Evolutionary conservation across 2,329 filamentous ascomycete genomes (phyloP), one percentile per base, ranked within the genome.

Genomic region (Penicillium sp.): DNA sequence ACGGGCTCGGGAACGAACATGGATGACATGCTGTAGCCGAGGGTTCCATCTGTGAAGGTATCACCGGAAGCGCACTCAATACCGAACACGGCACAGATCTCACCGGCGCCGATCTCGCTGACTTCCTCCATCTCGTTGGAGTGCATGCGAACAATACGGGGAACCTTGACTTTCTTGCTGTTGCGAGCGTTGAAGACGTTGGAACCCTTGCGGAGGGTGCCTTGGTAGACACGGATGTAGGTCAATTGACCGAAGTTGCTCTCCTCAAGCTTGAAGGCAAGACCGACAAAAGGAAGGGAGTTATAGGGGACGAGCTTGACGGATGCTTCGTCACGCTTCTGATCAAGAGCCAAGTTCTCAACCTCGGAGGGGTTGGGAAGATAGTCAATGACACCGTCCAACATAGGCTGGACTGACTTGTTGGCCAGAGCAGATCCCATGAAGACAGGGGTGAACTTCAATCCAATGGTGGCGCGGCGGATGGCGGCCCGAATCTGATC

Each of bases 81-180:
- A 65, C 93, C 93, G 67, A 99, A 99, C 51, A 99, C 93, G 53
- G 93, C 93, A 68, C 93, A 99, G 57, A 99, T 99, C 72, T 99
- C 93, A 72, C 93, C 93, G 46, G 93, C 92, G 44, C 91, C 89
- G 56, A 99, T 87, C 71, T 96, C 91, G 48, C 75, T 78, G 27
- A 96, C 89, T 66, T 99, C 93, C 72, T 99, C 93, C 92, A 99
- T 95, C 67, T 99, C 93, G 68, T 97, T 95, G 38, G 91, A 95
- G 77, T 99, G 93, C 93, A 99, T 99, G 55, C 93, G 89, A 55
- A 99, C 93, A 64, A 99, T 97, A 66, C 92, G 88, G 16, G 93
- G 93, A 50, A 99, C 86, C 73, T 95, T 91, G 68, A 99, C 87
- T 77, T 92, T 96, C 80, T 96, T 95, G 72, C 92, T 88, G 57